phyloP scores from a whole-genome alignment of 305 asterid species.

The Salvia sclarea region DNA sequence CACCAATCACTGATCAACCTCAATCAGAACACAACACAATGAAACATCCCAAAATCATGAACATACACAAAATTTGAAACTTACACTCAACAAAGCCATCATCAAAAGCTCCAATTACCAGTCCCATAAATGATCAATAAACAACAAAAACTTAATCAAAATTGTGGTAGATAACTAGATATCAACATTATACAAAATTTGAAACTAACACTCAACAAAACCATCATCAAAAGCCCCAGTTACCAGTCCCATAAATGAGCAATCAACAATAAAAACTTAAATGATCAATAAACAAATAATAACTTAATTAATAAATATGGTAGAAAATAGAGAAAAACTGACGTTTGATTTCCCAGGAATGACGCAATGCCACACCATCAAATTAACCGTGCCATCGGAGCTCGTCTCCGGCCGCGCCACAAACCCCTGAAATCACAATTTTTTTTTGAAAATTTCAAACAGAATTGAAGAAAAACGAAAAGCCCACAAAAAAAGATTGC shows the following conservation, averaged over 20 bases:
- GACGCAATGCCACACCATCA: slow-evolving; percentile 42
- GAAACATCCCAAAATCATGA: too few relatives aligned
- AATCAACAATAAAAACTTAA: background rate
- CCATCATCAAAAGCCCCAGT: too few relatives aligned
- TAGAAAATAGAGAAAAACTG: background rate
- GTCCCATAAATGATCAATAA: background rate
- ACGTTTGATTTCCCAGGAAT: slow-evolving; percentile 42
- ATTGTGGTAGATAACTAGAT: too few relatives aligned
- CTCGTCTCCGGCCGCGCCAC: slow-evolving; percentile 40
- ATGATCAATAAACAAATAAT: background rate
- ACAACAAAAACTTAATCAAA: too few relatives aligned
- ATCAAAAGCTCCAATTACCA: background rate
- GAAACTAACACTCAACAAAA: too few relatives aligned
- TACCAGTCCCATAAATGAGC: too few relatives aligned
- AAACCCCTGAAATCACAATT: slow-evolving; percentile 36
- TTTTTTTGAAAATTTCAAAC: background rate
- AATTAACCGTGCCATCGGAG: slow-evolving; percentile 37
- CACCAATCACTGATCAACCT: background rate
- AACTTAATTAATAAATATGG: too few relatives aligned
- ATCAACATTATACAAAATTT: too few relatives aligned
- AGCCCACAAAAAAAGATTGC: slow-evolving; percentile 14
- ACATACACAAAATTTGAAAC: too few relatives aligned
- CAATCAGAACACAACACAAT: background rate
- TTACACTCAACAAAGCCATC: slow-evolving; percentile 11
- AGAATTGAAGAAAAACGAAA: background rate